Evolutionary conservation across 805 yeast species (phyloP), one percentile per base, ranked within the genome.

Genomic region (Cyberlindnera mycetangii): DNA sequence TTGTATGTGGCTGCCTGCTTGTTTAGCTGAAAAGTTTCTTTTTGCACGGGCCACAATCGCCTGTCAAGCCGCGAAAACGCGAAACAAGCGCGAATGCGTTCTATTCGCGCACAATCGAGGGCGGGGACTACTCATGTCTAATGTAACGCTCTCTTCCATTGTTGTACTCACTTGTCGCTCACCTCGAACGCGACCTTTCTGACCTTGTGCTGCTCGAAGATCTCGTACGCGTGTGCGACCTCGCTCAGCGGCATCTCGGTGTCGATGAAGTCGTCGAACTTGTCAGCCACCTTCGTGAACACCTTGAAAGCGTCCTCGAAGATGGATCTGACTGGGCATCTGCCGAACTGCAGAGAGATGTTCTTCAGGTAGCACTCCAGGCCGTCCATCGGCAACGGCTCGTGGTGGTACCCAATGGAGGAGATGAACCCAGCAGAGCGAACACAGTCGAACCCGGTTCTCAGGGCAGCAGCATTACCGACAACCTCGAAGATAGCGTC

Each of bases 401-500:
- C 81, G 48, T 78, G 83, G 18, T 78, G 81, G 70, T 79, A 79
- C 2, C 86, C 86, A 19, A 80, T 66, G 0, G 81, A 75, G 10
- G 75, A 69, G 37, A 80, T 74, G 41, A 75, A 73, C 6, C 85
- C 85, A 28, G 78, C 79, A 38, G 78, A 67, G 44, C 85, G 71
- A 3, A 78, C 80, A 30, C 70, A 60, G 34, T 77, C 77, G 53
- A 72, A 80, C 0, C 78, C 81, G 3, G 71, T 61, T 44, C 66
- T 65, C 48, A 79, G 60, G 0, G 85, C 83, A 1, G 71, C 59
- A 4, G 74, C 63, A 8, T 76, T 71, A 1, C 85, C 85, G 3
- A 80, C 85, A 30, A 74, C 75, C 57, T 80, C 86, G 52, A 81
- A 65, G 1, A 75, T 79, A 12, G 76, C 79, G 59, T 80, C 86